Evolutionary conservation across 2,329 filamentous ascomycete genomes (phyloP).

Genomic region (Scedosporium dehoogii): DNA sequence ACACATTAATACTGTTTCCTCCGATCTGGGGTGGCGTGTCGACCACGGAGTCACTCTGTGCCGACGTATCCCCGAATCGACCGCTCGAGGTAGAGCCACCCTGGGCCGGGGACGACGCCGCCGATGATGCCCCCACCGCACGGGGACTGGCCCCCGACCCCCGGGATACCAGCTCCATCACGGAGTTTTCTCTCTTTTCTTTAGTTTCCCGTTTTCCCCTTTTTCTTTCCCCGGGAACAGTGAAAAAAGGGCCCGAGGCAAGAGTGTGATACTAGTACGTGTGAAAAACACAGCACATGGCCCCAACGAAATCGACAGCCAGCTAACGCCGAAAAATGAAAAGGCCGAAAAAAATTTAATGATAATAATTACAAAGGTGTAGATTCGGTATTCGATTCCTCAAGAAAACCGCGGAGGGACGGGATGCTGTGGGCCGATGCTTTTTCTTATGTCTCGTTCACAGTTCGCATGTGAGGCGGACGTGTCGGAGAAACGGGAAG

Average conservation of each 20-base stretch:
- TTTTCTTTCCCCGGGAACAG: no score
- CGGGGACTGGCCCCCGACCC: neutral
- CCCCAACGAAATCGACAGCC: neutral
- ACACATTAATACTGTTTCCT: neutral
- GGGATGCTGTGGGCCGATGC: neutral
- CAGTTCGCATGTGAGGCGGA: neutral
- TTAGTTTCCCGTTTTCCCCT: no score
- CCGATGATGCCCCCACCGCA: neutral
- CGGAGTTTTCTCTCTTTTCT: neutral
- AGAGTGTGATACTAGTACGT: neutral
- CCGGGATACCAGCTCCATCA: neutral
- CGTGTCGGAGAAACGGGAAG: neutral
- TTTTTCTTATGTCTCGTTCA: neutral
- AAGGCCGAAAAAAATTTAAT: neutral
- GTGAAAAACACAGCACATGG: neutral
- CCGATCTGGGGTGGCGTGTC: constrained; percentile 13
- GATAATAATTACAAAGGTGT: neutral
- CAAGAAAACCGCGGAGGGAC: neutral
- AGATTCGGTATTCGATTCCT: neutral
- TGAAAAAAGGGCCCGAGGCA: no score
- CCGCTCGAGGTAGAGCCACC: neutral
- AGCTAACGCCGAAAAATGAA: neutral
- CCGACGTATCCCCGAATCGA: neutral
- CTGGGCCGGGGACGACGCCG: neutral
- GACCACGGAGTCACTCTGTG: neutral